Percentiles rank a stretch among this genome's conserved stretches.
Conservation (phyloP, 2,329 filamentous ascomycete genomes). For the Cladosporium halotolerans region DNA sequence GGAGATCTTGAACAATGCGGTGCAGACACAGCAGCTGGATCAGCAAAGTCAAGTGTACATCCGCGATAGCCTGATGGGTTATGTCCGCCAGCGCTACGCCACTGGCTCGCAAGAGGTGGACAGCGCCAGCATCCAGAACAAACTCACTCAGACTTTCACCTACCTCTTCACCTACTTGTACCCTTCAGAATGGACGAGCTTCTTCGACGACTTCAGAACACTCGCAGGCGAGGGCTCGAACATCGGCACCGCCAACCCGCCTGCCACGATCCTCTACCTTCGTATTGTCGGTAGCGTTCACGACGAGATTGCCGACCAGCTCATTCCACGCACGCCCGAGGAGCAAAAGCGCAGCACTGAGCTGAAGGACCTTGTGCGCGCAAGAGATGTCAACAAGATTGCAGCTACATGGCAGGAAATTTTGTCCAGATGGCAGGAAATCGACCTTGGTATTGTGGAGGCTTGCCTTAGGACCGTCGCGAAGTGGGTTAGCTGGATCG, state of each 20-base stretch:
- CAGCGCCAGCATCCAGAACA: constrained; percentile 79
- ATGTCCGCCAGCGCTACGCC: constrained; percentile 71
- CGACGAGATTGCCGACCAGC: constrained; percentile 92
- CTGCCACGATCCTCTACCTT: constrained; percentile 79
- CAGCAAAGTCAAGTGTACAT: constrained; percentile 65
- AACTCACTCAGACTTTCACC: constrained; percentile 91
- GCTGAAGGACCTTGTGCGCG: constrained; percentile 83
- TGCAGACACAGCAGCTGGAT: constrained; percentile 74
- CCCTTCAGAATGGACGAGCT: constrained; percentile 75
- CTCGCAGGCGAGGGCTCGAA: constrained; percentile 60
- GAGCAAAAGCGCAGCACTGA: constrained; percentile 82
- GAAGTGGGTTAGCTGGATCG: constrained; percentile 98
- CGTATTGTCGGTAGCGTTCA: constrained; percentile 84
- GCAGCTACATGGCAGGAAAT: constrained; percentile 88
- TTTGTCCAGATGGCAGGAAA: constrained; percentile 65
- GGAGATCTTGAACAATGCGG: constrained; percentile 87
- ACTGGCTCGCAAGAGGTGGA: constrained; percentile 54
- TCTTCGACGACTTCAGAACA: constrained; percentile 82
- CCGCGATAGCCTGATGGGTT: constrained; percentile 74
- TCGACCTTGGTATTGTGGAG: constrained; percentile 67
- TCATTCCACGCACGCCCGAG: constrained; percentile 68
- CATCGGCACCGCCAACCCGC: constrained; percentile 57
- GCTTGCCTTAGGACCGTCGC: constrained; percentile 87
- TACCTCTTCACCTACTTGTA: constrained; percentile 89
- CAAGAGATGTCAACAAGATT: constrained; percentile 82